Evolutionary conservation across 768 basidiomycete species (phyloP), one percentile per base, ranked within the genome.

Genomic region (Strobilomyces confusus): DNA sequence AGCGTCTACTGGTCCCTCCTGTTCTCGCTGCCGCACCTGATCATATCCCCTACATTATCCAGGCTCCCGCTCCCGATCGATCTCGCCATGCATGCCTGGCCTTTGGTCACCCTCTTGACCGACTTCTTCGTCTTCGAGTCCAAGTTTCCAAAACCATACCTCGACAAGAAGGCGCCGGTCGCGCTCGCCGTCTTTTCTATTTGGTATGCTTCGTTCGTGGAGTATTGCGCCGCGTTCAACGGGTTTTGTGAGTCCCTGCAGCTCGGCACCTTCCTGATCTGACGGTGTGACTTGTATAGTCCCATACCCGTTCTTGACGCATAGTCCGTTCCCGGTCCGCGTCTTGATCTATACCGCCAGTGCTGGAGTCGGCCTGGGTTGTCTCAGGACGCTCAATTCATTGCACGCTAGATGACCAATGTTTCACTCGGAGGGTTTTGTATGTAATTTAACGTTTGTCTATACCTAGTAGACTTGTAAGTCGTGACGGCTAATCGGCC

Each of bases 291-390:
- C 30, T 37, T n/a, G 38, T 4, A 1, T 54, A 87, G 87, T 91
- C 73, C 88, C 90, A 25, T 92, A 93, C 69, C 91, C 91, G 0
- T 92, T 93, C 72, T 73, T 93, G 53, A 88, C 82, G 0, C 58
- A 83, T 20, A 84, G 78, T 62, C 71, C 80, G 0, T 70, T 83
- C 22, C 57, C 62, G 9, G 68, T 75, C 32, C 78, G 89, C n/a
- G 56, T 84, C 15, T 69, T 65, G 7, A 88, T 92, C 36, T 93
- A 92, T 69, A 61, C 62, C 29, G 75, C 68, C 5, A 76, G 79
- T 1, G 75, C 78, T 0, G 48, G 71, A 1, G 20, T 48, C 11
- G n/a, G 9, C 25, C 3, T 48, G 4, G 48, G 25, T 8, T 43
- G 80, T 7, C 86, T 92, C 63, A 73, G 75, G 64, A 52, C 68